A percentile compares a stretch with the other conserved stretches of the same genome.
Conservation (phyloP, 2,329 filamentous ascomycete species). For the Trichoderma sp. region DNA sequence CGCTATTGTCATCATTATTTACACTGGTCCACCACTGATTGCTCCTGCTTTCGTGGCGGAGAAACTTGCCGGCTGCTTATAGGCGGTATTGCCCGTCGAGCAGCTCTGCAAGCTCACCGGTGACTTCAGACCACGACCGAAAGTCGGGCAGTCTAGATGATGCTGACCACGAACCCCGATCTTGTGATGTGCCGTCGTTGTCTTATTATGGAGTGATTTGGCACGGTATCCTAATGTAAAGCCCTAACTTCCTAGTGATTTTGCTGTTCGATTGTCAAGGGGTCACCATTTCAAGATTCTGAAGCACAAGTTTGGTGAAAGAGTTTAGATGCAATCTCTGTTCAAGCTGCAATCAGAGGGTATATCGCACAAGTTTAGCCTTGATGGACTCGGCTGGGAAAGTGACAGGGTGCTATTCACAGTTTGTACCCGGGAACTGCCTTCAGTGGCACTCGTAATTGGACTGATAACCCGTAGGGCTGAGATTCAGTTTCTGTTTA, state of each 20-base stretch:
- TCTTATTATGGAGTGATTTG: slow-evolving; percentile 44
- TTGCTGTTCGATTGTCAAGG: slow-evolving; percentile 41
- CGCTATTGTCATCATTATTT: too few species aligned
- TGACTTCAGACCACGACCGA: too few species aligned
- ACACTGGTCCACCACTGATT: too few species aligned
- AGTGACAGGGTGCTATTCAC: slow-evolving; percentile 39
- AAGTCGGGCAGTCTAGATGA: too few species aligned
- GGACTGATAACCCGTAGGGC: slow-evolving; percentile 32
- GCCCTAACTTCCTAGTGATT: slow-evolving; percentile 35
- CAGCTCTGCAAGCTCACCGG: too few species aligned
- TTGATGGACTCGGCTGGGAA: slow-evolving; percentile 43
- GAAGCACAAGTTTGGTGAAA: slow-evolving; percentile 49
- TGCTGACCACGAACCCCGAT: too few species aligned
- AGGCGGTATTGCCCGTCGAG: too few species aligned
- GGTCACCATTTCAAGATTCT: slow-evolving; percentile 43
- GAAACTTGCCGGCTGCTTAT: too few species aligned
- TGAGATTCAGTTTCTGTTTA: slow-evolving; percentile 48
- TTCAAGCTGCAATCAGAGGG: slow-evolving; percentile 49
- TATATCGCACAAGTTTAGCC: slow-evolving; percentile 43
- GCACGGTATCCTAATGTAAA: not conserved
- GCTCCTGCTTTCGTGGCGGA: too few species aligned
- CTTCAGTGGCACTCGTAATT: too few species aligned
- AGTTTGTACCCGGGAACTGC: not conserved
- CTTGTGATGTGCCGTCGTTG: too few species aligned
- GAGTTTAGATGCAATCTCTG: slow-evolving; percentile 42